A percentile compares a stretch with the other conserved stretches of the same genome.
Evolutionary conservation across 257 asterid genomes (phyloP).

Genomic region (Petunia secreta): DNA sequence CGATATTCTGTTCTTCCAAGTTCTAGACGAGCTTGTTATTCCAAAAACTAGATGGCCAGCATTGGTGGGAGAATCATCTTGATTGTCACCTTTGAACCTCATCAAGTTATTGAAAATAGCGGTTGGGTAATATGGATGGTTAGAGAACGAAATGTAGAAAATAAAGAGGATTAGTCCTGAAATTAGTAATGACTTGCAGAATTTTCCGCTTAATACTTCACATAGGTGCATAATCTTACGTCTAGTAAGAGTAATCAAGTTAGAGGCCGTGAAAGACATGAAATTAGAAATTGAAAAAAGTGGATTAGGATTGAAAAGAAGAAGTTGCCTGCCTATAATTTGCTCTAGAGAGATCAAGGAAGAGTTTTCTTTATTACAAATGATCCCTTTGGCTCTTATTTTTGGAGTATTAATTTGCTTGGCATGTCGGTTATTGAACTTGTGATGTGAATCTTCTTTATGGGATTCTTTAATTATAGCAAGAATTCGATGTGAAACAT

Average conservation of each 20-base stretch:
- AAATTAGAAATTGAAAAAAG: neutral
- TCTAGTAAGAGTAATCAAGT: conserved; percentile 17
- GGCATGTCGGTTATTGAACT: neutral
- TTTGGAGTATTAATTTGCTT: too few species aligned
- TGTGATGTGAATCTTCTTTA: neutral
- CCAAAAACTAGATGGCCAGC: conserved; percentile 42
- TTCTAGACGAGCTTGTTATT: conserved; percentile 34
- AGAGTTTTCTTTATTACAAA: too few species aligned
- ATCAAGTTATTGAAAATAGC: neutral
- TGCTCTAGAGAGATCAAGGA: too few species aligned
- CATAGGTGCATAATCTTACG: conserved; percentile 18
- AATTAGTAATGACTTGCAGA: conserved; percentile 30
- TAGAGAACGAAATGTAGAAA: conserved; percentile 28
- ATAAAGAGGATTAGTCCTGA: conserved; percentile 20
- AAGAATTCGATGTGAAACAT: neutral
- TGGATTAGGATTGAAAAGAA: too few species aligned
- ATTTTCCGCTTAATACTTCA: neutral
- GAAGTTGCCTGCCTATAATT: too few species aligned
- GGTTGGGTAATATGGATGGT: conserved; percentile 26
- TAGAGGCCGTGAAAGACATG: neutral
- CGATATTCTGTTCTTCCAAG: conserved; percentile 32
- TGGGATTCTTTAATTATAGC: neutral
- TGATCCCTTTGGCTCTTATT: too few species aligned
- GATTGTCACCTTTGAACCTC: conserved; percentile 17
- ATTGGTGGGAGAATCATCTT: conserved; percentile 32